A percentile compares a stretch with the other conserved stretches of the same genome.
phyloP scores from a whole-genome alignment of 352 stramenopile species.

The Phytophthora syringae region DNA sequence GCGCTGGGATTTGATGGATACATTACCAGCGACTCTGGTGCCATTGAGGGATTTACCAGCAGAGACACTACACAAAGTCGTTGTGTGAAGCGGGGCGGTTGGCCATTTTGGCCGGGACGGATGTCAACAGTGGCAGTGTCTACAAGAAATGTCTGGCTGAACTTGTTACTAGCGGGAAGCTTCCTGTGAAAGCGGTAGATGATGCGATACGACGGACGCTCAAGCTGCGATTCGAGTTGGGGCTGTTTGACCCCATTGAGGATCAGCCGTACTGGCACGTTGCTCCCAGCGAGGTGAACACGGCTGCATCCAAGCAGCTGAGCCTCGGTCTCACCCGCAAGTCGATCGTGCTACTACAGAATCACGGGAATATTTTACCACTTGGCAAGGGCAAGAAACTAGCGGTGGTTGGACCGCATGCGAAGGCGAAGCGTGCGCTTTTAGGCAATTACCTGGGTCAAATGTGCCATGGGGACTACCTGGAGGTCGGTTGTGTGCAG shows the following conservation, averaged over 20 bases:
- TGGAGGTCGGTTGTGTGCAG: slow-evolving; percentile 68
- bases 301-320: slow-evolving; percentile 57
- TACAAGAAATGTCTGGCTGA: slow-evolving; percentile 80
- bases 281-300: slow-evolving; percentile 75
- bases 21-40: slow-evolving; percentile 95
- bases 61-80: slow-evolving; percentile 81
- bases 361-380: slow-evolving; percentile 77
- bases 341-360: slow-evolving; percentile 95
- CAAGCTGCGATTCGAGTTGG: slow-evolving; percentile 90
- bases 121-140: slow-evolving; percentile 90
- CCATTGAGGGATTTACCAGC: slow-evolving; percentile 84
- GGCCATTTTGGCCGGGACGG: slow-evolving; percentile 78
- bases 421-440: slow-evolving; percentile 53
- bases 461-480: slow-evolving; percentile 82
- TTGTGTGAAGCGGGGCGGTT: slow-evolving; percentile 66
- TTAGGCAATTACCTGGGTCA: slow-evolving; percentile 91
- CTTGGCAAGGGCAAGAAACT: slow-evolving; percentile 58
- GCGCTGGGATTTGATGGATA: slow-evolving; percentile 93
- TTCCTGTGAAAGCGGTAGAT: slow-evolving; percentile 61
- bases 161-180: slow-evolving; percentile 53
- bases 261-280: slow-evolving; percentile 86
- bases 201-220: slow-evolving; percentile 74
- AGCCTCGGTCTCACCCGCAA: slow-evolving; percentile 82
- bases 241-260: slow-evolving; percentile 91
- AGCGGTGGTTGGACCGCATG: slow-evolving; percentile 87